Base-by-base conservation (phyloP, 768 basidiomycete genomes). In the Kwoniella mangroviensis region DNA sequence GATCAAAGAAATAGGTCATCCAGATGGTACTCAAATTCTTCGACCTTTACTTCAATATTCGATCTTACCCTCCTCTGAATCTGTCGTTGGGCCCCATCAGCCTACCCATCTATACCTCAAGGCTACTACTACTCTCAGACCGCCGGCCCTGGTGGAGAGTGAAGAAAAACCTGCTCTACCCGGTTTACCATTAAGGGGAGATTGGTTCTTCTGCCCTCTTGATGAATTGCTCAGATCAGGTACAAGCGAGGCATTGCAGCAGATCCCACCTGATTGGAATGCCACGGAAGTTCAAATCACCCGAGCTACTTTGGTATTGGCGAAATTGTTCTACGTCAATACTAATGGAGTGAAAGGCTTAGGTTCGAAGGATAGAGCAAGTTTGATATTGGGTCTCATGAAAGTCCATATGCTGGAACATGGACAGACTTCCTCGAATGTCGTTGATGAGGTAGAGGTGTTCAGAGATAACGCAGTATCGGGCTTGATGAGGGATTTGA, bases 351-450 rank as follows among this genome's bases (percentile, higher is more conserved):
- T 89, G 77, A 85, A 82, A 19, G 21, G 22, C 4, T 21, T 24
- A 34, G 34, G 34, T 6, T 34, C 34, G 34, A 34, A 34, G 40
- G 65, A 66, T 28, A 85, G 87, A 54, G 88, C 88, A 62, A 88
- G 90, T 71, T 84, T 86, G 1, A 85, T 91, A 4, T 90, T 94
- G 74, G 88, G 86, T 21, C 91, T 93, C 72, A 95, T 97, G 92
- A 92, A 92, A 73, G 88, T 97, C 17, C 94, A 93, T 83, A 95
- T 97, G 94, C 88, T 98, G 34, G 95, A 98, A 81, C 92, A 96
- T 79, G 92, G 88, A 1, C 90, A 92, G 74, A 77, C 64, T 43
- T 55, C 55, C 40, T 54, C 42, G n/a, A 68, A 71, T 28, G 26
- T 68, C 43, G 57, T 65, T 2, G 49, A 61, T 21, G 75, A 74